These are phyloP conservation scores for Inga leiocalycina DNA, from an alignment of 306 rosid species.

Conservation along the genomic window DNA sequence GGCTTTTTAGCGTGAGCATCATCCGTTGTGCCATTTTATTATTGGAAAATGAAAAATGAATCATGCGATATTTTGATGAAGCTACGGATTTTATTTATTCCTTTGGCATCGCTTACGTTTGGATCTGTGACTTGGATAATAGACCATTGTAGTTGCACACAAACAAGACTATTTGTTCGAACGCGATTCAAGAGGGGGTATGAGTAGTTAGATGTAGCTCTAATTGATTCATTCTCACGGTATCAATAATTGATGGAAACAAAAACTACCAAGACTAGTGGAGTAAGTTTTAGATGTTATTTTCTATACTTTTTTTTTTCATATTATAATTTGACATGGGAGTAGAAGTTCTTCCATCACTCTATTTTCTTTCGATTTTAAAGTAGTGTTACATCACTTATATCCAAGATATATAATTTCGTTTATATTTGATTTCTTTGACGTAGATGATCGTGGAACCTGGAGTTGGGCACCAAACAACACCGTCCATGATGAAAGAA, in stretches of 20 bases:
- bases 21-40: no score
- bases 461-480: conserved; percentile 61
- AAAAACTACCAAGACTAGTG: not conserved
- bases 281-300: not conserved
- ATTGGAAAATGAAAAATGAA: no score
- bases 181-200: no score
- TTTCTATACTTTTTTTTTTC: not conserved
- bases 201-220: no score
- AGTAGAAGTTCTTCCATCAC: not conserved
- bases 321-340: not conserved
- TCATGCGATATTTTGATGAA: no score
- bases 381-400: not conserved
- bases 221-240: not conserved
- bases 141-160: no score
- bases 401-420: not conserved
- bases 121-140: no score
- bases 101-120: no score
- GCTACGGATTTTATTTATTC: no score
- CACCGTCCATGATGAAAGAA: conserved; percentile 63
- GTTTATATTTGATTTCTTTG: conserved; percentile 30
- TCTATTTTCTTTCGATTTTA: not conserved
- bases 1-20: no score
- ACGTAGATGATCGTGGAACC: conserved; percentile 61
- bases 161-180: no score
- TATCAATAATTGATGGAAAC: not conserved